phyloP scores from a whole-genome alignment of 2,329 filamentous ascomycete species.

The Neoarthrinium moseri region DNA sequence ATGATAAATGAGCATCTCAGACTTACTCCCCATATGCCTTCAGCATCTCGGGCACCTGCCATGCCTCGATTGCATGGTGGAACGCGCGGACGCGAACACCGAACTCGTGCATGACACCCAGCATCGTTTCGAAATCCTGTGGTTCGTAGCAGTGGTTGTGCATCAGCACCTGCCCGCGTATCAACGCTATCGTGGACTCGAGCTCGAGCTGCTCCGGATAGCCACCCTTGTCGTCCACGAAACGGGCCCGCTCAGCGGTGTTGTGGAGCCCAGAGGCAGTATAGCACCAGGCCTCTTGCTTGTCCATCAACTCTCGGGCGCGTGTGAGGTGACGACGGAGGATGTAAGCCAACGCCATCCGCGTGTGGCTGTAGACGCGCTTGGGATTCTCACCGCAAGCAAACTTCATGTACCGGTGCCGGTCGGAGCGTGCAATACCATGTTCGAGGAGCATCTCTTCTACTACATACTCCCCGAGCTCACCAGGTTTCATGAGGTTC shows the following conservation, averaged over 20 bases:
- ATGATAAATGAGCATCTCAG: background rate
- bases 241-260: background rate
- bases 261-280: background rate
- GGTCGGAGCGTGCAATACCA: constrained; percentile 28
- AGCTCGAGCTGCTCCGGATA: constrained; percentile 34
- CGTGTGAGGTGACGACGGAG: constrained; percentile 37
- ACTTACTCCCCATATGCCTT: constrained; percentile 35
- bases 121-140: constrained; percentile 42
- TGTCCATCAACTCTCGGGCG: constrained; percentile 32
- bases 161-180: constrained; percentile 38
- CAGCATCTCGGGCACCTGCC: constrained; percentile 38
- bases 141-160: constrained; percentile 45
- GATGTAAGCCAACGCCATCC: constrained; percentile 38
- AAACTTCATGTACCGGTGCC: constrained; percentile 42
- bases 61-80: constrained; percentile 38
- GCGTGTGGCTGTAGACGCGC: constrained; percentile 32
- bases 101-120: constrained; percentile 40
- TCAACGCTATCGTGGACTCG: constrained; percentile 37
- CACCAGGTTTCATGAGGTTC: constrained; percentile 33
- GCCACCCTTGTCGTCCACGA: constrained; percentile 3
- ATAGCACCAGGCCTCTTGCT: constrained; percentile 29
- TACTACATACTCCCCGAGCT: constrained; percentile 34
- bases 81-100: constrained; percentile 38
- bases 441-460: constrained; percentile 41
- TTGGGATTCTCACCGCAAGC: constrained; percentile 46